phyloP scores from a whole-genome alignment of 192 early-diverging fungal species.

The Mortierella claussenii region DNA sequence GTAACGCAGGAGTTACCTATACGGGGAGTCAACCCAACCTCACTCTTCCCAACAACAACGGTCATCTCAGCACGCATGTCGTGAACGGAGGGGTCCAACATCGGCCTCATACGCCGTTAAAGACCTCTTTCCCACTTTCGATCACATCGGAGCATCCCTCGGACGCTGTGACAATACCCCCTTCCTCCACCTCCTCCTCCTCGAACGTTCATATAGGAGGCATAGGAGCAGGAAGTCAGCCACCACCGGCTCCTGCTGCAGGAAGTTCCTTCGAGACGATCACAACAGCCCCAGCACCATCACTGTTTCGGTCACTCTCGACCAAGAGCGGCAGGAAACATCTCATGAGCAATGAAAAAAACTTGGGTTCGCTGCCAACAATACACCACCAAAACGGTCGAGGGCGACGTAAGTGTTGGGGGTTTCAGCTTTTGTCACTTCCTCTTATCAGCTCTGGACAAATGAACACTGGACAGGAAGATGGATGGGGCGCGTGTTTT shows the following conservation, averaged over 20 bases:
- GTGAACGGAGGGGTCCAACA: constrained; percentile 26
- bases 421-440: too few species aligned
- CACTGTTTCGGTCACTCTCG: constrained; percentile 24
- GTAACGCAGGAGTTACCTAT: background rate
- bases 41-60: constrained; percentile 9
- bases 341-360: constrained; percentile 25
- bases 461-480: too few species aligned
- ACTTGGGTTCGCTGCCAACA: constrained; percentile 32
- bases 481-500: too few species aligned
- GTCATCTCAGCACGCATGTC: constrained; percentile 17
- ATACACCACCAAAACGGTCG: constrained; percentile 33
- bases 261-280: constrained; percentile 11
- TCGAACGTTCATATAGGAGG: constrained; percentile 16
- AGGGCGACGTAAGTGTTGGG: constrained; percentile 46
- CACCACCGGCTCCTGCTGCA: background rate
- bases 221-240: constrained; percentile 3
- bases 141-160: constrained; percentile 27
- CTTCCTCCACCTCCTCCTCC: constrained; percentile 12
- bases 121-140: constrained; percentile 27
- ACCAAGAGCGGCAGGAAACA: constrained; percentile 28
- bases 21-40: constrained; percentile 8
- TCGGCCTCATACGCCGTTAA: constrained; percentile 36
- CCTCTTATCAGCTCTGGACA: too few species aligned
- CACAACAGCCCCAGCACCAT: background rate
- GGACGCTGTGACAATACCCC: constrained; percentile 8